Conservation (phyloP, 1,284 basidiomycete genomes). For the Ganoderma multipileum region DNA sequence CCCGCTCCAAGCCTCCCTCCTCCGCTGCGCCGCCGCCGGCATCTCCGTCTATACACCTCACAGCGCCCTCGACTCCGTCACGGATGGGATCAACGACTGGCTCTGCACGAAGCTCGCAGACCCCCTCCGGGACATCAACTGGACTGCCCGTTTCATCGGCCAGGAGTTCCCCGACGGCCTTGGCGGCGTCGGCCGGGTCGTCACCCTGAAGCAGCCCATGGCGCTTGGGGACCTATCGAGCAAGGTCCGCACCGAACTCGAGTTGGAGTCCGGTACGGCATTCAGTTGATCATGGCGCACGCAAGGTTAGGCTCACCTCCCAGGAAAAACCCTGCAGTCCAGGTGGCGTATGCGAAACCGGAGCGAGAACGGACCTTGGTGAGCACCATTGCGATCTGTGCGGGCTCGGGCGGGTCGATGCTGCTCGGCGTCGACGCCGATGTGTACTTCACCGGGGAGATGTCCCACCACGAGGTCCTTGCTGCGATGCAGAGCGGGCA, state of each 20-base stretch:
- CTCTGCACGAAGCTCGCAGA: conserved; percentile 43
- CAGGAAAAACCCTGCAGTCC: conserved; percentile 57
- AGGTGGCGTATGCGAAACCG: conserved; percentile 66
- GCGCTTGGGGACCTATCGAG: conserved; percentile 64
- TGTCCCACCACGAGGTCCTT: conserved; percentile 88
- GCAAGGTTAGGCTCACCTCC: background rate
- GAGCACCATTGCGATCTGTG: conserved; percentile 79
- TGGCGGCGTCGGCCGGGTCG: conserved; percentile 75
- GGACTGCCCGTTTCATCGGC: conserved; percentile 30
- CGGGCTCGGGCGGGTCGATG: conserved; percentile 83
- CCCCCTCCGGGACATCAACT: conserved; percentile 30
- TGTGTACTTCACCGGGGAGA: conserved; percentile 91
- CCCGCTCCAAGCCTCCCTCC: conserved; percentile 81
- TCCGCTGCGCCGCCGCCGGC: conserved; percentile 81
- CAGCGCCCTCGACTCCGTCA: conserved; percentile 83
- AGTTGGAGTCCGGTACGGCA: conserved; percentile 57
- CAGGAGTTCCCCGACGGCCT: conserved; percentile 33
- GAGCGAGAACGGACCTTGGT: conserved; percentile 42
- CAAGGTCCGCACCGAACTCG: conserved; percentile 75
- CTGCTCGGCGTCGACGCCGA: conserved; percentile 77
- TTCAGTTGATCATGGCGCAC: background rate
- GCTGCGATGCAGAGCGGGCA: conserved; percentile 76
- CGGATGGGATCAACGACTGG: conserved; percentile 90
- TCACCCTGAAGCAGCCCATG: conserved; percentile 64
- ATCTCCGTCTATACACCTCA: conserved; percentile 91